Evolutionary conservation across 179 eudicot species (phyloP).

Genomic region (Beta corolliflora): DNA sequence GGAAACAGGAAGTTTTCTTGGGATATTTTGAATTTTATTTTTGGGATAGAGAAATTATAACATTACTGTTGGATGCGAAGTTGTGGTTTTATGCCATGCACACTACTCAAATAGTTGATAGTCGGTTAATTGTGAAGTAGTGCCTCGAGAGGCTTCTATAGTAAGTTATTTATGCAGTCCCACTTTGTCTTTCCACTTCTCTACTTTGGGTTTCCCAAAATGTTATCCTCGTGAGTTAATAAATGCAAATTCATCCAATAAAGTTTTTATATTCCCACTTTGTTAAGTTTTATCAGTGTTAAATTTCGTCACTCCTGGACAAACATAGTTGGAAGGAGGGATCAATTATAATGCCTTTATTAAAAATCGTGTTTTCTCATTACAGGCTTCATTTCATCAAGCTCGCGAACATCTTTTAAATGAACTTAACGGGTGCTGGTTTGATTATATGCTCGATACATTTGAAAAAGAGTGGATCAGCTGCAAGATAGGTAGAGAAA

Average conservation of each 20-base stretch:
- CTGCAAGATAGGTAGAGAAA: constrained; percentile 46
- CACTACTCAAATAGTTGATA: too few species aligned
- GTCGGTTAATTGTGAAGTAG: not conserved
- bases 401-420: constrained; percentile 43
- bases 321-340: not conserved
- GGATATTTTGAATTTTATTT: too few species aligned
- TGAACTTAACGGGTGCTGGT: constrained; percentile 50
- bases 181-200: too few species aligned
- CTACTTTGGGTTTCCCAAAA: too few species aligned
- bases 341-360: too few species aligned
- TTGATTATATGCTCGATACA: constrained; percentile 53
- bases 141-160: not conserved
- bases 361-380: not conserved
- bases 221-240: too few species aligned
- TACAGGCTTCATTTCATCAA: constrained; percentile 52
- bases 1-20: too few species aligned
- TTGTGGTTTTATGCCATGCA: not conserved
- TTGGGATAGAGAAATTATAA: not conserved
- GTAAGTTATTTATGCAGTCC: not conserved
- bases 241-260: too few species aligned
- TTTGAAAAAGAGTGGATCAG: constrained; percentile 49
- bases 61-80: not conserved
- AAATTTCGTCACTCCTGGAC: not conserved
- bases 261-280: too few species aligned
- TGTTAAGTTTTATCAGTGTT: too few species aligned